These are phyloP conservation scores for Blepharisma japonicum DNA, from an alignment of 73 alveolate genomes.

Conservation along the genomic window DNA sequence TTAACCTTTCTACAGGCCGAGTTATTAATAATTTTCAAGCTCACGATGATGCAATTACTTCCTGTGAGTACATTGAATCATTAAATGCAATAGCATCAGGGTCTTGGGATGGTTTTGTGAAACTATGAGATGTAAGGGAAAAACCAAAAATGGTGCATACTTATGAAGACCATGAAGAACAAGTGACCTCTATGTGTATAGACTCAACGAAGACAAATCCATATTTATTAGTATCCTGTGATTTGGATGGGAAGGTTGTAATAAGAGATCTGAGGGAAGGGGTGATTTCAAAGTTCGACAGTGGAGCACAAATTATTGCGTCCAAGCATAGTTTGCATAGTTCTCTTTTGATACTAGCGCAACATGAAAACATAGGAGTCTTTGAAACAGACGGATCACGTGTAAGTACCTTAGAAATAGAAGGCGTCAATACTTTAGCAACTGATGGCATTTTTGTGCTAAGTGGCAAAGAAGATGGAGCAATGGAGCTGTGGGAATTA, in stretches of 20 bases:
- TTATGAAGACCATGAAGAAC: conserved; percentile 15
- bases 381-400: not conserved
- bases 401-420: not conserved
- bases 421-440: not conserved
- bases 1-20: conserved; percentile 47
- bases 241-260: not conserved
- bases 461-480: conserved; percentile 19
- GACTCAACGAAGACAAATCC: not conserved
- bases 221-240: not conserved
- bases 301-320: not conserved
- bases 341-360: not conserved
- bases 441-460: not conserved
- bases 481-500: not conserved
- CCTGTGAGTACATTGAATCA: conserved; percentile 29
- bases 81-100: conserved; percentile 41
- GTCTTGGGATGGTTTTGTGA: conserved; percentile 57
- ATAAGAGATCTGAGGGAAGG: conserved; percentile 22
- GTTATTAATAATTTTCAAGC: conserved; percentile 33
- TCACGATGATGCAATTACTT: conserved; percentile 48
- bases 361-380: not conserved
- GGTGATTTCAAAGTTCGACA: not conserved
- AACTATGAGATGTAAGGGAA: conserved; percentile 35
- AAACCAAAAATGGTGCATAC: not conserved
- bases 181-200: not conserved
- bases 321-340: not conserved